Evolutionary conservation across 768 basidiomycete genomes (phyloP).

Genomic region (Suillus spraguei): DNA sequence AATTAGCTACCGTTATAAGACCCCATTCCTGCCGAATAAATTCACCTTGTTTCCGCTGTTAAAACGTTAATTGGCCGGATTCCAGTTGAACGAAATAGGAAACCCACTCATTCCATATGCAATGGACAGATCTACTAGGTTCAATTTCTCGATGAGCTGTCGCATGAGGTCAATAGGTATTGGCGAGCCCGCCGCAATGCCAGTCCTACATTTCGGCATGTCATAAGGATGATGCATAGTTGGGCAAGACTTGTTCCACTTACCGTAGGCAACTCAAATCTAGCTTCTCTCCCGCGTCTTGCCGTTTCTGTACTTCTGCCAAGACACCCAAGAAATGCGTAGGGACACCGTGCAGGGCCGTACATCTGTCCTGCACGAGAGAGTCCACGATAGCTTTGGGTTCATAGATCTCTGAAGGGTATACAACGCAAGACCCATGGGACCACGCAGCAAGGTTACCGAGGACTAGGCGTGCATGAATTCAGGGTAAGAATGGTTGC

Average conservation of each 20-base stretch:
- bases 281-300: slow-evolving; percentile 43
- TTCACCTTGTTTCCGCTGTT: slow-evolving; percentile 71
- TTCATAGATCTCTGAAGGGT: slow-evolving; percentile 67
- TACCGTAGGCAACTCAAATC: slow-evolving; percentile 61
- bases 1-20: slow-evolving; percentile 5
- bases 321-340: slow-evolving; percentile 83
- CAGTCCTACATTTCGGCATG: slow-evolving; percentile 53
- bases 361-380: slow-evolving; percentile 68
- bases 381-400: slow-evolving; percentile 71
- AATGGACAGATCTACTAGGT: slow-evolving; percentile 70
- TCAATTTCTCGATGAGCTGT: slow-evolving; percentile 64
- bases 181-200: slow-evolving; percentile 80
- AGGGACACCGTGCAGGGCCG: slow-evolving; percentile 82
- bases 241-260: slow-evolving; percentile 10
- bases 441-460: slow-evolving; percentile 82
- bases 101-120: slow-evolving; percentile 88
- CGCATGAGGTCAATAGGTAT: slow-evolving; percentile 83
- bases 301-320: slow-evolving; percentile 61
- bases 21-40: not conserved
- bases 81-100: not conserved
- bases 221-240: not conserved
- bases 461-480: slow-evolving; percentile 65
- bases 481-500: slow-evolving; percentile 15
- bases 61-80: not conserved
- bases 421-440: slow-evolving; percentile 74